Evolutionary conservation across 441 rosid genomes (phyloP).

Genomic region (Corymbia citriodora): DNA sequence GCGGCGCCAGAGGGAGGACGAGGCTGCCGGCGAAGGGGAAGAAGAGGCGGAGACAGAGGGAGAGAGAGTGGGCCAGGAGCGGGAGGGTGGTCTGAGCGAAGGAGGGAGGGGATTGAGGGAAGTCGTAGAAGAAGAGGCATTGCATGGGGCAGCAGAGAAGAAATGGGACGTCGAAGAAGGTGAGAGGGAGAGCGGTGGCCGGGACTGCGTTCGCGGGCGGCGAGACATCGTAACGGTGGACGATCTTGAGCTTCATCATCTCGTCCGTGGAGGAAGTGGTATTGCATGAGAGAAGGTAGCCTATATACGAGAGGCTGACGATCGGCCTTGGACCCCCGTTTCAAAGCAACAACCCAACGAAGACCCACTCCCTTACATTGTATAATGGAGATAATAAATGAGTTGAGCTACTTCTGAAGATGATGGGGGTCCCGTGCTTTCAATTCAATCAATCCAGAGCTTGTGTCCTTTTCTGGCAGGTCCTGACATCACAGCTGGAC

Average conservation of each 20-base stretch:
- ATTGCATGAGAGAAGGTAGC: not conserved
- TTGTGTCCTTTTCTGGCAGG: not conserved
- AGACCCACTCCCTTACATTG: too few relatives aligned
- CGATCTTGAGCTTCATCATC: not conserved
- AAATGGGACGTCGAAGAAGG: conserved; percentile 46
- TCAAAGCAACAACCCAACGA: too few relatives aligned
- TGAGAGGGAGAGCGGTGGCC: conserved; percentile 25
- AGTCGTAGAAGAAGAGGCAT: conserved; percentile 38
- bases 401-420: too few relatives aligned
- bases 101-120: conserved; percentile 18
- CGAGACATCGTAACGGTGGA: conserved; percentile 10
- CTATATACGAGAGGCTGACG: not conserved
- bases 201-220: conserved; percentile 24
- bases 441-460: not conserved
- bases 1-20: conserved; percentile 17
- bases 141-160: conserved; percentile 22
- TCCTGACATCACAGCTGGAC: too few relatives aligned
- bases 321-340: too few relatives aligned
- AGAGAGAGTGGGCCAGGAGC: conserved; percentile 34
- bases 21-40: conserved; percentile 31
- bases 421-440: not conserved
- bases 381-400: too few relatives aligned
- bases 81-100: conserved; percentile 21
- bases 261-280: not conserved
- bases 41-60: conserved; percentile 43